Base-by-base conservation (phyloP, 1,284 basidiomycete species). In the Apiotrichum brassicae region DNA sequence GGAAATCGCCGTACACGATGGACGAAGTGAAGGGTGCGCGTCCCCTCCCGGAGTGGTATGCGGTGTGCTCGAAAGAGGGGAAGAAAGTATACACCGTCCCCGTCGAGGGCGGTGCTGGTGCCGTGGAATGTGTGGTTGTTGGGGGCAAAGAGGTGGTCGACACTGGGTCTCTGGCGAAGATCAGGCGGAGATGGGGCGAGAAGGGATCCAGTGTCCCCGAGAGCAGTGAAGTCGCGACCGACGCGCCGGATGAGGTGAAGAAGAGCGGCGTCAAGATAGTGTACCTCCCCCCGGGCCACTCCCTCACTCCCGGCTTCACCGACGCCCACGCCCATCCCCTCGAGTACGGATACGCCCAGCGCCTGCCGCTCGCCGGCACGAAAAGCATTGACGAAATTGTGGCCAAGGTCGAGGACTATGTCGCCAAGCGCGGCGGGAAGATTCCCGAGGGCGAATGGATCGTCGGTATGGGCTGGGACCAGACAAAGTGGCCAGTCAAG, bases 391-490 rank as follows among this genome's bases (percentile, higher is more conserved):
- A 58, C 80, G 86, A 87, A 51, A 77, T 86, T 7, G 72, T 88
- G 9, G 70, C 76, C 4, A 76, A 77, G 5, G 74, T 91, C 19
- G 84, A 84, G 53, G 58, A 66, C 0, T 86, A 87, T 59, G 79
- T 90, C 41, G 20, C 26, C 16, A 26, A 18, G n/a, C 30, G 32
- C 28, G 28, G 30, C 3, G 76, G 5, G 78, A 81, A 49, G 79
- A 82, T 1, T 78, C 81, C 39, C 64, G 76, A 82, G 6, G 76
- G 78, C 3, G 75, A 70, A 4, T 94, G 88, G 88, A 81, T 95
- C 47, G 76, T 84, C 60, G 92, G 89, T 4, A 81, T 86, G 75
- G 92, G 91, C 6, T 97, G 92, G 91, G 88, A 97, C 65, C 91
- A 97, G 70, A 94, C 86, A 5, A 57, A 68, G 4, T 80, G 72